Evolutionary conservation across 345 rosid species (phyloP).

Genomic region (Syzygium oleosum): DNA sequence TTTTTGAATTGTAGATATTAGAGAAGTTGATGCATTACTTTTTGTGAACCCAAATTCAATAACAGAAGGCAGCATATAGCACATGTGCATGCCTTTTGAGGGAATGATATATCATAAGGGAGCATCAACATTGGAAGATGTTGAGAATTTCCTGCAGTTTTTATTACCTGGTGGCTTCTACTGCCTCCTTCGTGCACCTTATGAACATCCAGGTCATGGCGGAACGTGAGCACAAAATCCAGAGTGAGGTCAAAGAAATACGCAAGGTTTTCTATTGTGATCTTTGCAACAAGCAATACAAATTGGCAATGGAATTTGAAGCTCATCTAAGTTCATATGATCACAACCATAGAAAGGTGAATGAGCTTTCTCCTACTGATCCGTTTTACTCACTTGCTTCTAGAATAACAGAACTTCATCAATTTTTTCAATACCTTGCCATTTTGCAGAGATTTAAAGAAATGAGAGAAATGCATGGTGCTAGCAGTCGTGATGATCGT

Average conservation of each 20-base stretch:
- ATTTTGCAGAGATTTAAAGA: slow-evolving; percentile 81
- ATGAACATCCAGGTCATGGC: slow-evolving; percentile 99
- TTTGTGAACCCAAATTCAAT: slow-evolving; percentile 43
- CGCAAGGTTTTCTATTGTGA: slow-evolving; percentile 86
- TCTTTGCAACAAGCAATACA: slow-evolving; percentile 97
- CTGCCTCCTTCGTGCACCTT: slow-evolving; percentile 99
- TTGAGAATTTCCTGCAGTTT: slow-evolving; percentile 89
- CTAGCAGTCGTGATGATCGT: slow-evolving; percentile 86
- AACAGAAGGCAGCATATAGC: slow-evolving; percentile 79
- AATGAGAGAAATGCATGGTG: slow-evolving; percentile 88
- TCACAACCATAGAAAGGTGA: slow-evolving; percentile 98
- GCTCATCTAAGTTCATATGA: slow-evolving; percentile 93
- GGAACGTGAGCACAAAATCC: slow-evolving; percentile 99
- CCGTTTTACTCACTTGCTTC: background rate
- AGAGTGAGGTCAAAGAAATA: slow-evolving; percentile 89
- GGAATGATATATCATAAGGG: slow-evolving; percentile 67
- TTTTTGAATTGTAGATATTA: slow-evolving; percentile 13
- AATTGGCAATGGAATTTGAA: slow-evolving; percentile 94
- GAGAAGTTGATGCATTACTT: slow-evolving; percentile 55
- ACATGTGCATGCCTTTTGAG: slow-evolving; percentile 67
- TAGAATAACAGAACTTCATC: background rate
- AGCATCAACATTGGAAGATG: slow-evolving; percentile 73
- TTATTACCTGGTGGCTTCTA: slow-evolving; percentile 99
- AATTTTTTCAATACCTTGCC: background rate
- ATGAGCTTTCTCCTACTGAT: background rate